Percentiles rank a stretch among this genome's conserved stretches.
Evolutionary conservation across 78 protist genomes (phyloP).

Genomic region (Corallochytrium limacisporum): DNA sequence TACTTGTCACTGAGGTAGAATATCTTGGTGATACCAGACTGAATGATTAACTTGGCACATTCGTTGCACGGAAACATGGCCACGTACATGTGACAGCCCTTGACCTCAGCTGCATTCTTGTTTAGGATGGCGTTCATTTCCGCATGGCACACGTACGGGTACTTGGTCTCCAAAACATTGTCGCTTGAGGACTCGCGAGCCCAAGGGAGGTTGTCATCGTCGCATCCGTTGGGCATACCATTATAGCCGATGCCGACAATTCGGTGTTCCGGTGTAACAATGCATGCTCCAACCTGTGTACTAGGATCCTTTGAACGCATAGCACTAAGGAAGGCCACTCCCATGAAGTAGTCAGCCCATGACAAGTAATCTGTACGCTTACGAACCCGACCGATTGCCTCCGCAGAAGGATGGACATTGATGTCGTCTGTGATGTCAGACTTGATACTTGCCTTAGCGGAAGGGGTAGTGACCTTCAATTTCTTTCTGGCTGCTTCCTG

Average conservation of each 20-base stretch:
- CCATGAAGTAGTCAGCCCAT: conserved; percentile 70
- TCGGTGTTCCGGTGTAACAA: conserved; percentile 28
- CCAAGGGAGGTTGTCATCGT: conserved; percentile 41
- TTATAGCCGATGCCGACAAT: conserved; percentile 69
- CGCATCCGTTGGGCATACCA: conserved; percentile 61
- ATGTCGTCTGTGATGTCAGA: no score
- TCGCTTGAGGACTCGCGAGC: not conserved
- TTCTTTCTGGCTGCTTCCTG: no score
- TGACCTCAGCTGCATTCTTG: conserved; percentile 24
- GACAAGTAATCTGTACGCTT: not conserved
- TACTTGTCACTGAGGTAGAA: conserved; percentile 31
- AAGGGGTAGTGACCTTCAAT: no score
- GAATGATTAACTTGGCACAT: conserved; percentile 61
- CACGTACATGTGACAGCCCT: conserved; percentile 31
- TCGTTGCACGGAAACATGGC: conserved; percentile 58
- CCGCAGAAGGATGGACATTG: no score
- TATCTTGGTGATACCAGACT: conserved; percentile 33
- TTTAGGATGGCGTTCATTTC: conserved; percentile 59
- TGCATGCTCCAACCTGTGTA: conserved; percentile 61
- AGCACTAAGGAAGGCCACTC: conserved; percentile 46
- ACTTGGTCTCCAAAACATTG: not conserved
- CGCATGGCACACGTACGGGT: conserved; percentile 58
- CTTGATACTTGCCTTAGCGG: no score
- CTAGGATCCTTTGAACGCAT: conserved; percentile 53
- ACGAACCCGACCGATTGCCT: not conserved